Evolutionary conservation across 352 stramenopile genomes (phyloP), one percentile per base, ranked within the genome.

Genomic region (Pythium guiyangense): DNA sequence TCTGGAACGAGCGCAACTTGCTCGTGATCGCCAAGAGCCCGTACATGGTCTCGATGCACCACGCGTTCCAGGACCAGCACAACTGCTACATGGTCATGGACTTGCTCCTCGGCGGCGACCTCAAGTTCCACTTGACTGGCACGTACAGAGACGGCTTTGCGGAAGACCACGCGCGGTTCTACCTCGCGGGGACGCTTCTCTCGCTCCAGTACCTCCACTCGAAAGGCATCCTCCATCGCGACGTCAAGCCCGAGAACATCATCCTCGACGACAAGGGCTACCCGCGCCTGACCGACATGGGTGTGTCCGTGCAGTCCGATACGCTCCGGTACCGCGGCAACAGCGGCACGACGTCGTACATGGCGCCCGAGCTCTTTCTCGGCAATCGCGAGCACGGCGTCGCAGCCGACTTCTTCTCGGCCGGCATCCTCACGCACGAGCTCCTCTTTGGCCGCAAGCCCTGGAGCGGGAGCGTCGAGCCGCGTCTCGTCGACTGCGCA

Each of bases 181-280:
- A 90, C 53, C 60, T 79, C 0, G 82, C 78, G 0, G 80, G 79
- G 4, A 55, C 84, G 11, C 56, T 87, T n/a, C 62, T 84, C 8
- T 85, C 77, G 42, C 74, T 92, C 31, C 68, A 84, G 52, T 85
- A 89, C 57, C 59, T 96, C 35, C 84, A 94, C 52, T 52, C 55
- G 4, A 67, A 82, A 22, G 60, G 66, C 27, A 82, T 96, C 52
- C 59, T 96, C 20, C 84, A 94, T 59, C 80, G 84, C 9, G 86
- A 96, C 43, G 67, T 96, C 35, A 94, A 96, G 50, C 84, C 82
- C 15, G 86, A 92, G 52, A 96, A 96, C 54, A 74, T 96, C 20
- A 86, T 96, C 34, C 70, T 94, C 1, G 82, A 94, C 54, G 75
- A 85, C n/a, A 69, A 84, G 25, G 82, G 82, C 0, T 92, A 89